These are phyloP conservation scores for Trichocladium antarcticum DNA, from an alignment of 495 filamentous ascomycete genomes.

Conservation along the genomic window DNA sequence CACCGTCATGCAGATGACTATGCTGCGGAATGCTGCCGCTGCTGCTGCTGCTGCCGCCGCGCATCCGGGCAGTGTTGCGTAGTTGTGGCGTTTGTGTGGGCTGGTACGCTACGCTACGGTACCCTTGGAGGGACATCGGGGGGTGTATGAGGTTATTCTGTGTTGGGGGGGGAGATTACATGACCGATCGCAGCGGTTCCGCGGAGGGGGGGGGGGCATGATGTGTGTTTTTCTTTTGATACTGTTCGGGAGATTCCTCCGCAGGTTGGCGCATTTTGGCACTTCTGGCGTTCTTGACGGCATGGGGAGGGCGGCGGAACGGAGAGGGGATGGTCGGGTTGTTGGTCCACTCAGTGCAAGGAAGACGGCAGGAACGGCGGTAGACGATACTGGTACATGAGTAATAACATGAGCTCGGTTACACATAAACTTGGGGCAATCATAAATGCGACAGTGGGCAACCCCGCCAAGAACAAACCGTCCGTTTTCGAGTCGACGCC, in stretches of 20 bases:
- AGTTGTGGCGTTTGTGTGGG: not conserved
- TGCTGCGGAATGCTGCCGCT: too few species aligned
- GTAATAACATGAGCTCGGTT: too few species aligned
- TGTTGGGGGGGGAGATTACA: too few species aligned
- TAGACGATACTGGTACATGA: slow-evolving; percentile 3
- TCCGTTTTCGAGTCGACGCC: too few species aligned
- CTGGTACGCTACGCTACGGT: too few species aligned
- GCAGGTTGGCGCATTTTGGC: slow-evolving; percentile 18
- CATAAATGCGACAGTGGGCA: too few species aligned
- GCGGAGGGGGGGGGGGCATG: not conserved
- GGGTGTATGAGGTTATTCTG: too few species aligned
- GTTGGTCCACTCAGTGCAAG: slow-evolving; percentile 1
- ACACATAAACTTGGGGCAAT: too few species aligned
- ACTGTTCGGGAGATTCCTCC: not conserved
- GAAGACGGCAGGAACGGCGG: not conserved
- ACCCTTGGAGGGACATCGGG: too few species aligned
- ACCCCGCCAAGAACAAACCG: too few species aligned
- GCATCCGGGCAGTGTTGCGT: slow-evolving; percentile 14
- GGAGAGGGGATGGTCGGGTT: not conserved
- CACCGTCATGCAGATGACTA: too few species aligned
- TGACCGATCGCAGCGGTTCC: too few species aligned
- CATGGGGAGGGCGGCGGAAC: not conserved
- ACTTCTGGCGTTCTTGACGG: slow-evolving; percentile 15
- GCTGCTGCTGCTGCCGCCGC: not conserved
- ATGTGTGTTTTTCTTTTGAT: not conserved